Percentiles rank a stretch among this genome's conserved stretches.
phyloP scores from a whole-genome alignment of 805 yeast genomes.

The Kurtzmaniella cleridarum region DNA sequence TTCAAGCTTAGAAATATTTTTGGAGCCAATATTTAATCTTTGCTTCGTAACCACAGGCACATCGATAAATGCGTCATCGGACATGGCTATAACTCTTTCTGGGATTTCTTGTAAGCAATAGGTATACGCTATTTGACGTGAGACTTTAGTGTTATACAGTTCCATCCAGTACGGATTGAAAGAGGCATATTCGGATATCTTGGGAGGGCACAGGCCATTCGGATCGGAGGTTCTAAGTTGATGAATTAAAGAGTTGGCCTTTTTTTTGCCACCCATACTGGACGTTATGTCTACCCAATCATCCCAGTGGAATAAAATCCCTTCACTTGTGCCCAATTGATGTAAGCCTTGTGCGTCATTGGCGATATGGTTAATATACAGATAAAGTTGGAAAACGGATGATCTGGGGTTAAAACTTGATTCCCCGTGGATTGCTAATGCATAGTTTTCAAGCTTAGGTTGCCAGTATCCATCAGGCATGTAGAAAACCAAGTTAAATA shows the following conservation, averaged over 20 bases:
- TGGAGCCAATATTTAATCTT: slow-evolving; percentile 13
- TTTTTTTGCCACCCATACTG: slow-evolving; percentile 6
- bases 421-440: slow-evolving; percentile 18
- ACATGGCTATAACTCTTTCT: slow-evolving; percentile 16
- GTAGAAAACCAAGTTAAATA: slow-evolving; percentile 7
- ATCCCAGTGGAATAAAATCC: slow-evolving; percentile 36
- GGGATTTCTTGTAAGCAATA: slow-evolving; percentile 29
- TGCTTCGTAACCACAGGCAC: slow-evolving; percentile 24
- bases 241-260: slow-evolving; percentile 11
- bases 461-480: slow-evolving; percentile 15
- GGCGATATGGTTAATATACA: slow-evolving; percentile 5
- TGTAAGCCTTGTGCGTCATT: slow-evolving; percentile 1
- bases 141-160: slow-evolving; percentile 24
- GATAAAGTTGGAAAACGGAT: slow-evolving; percentile 8
- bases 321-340: slow-evolving; percentile 7
- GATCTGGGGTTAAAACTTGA: slow-evolving; percentile 23
- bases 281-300: slow-evolving; percentile 31
- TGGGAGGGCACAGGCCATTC: slow-evolving; percentile 20
- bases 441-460: slow-evolving; percentile 14
- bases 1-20: background rate
- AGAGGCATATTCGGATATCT: slow-evolving; percentile 14
- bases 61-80: slow-evolving; percentile 19
- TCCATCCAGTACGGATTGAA: slow-evolving; percentile 32
- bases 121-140: slow-evolving; percentile 28
- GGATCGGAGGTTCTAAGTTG: slow-evolving; percentile 11